Percentiles rank a stretch among this genome's conserved stretches.
These are phyloP conservation scores for Thelonectria discophora DNA, from an alignment of 2,329 filamentous ascomycete species.

Conservation along the genomic window DNA sequence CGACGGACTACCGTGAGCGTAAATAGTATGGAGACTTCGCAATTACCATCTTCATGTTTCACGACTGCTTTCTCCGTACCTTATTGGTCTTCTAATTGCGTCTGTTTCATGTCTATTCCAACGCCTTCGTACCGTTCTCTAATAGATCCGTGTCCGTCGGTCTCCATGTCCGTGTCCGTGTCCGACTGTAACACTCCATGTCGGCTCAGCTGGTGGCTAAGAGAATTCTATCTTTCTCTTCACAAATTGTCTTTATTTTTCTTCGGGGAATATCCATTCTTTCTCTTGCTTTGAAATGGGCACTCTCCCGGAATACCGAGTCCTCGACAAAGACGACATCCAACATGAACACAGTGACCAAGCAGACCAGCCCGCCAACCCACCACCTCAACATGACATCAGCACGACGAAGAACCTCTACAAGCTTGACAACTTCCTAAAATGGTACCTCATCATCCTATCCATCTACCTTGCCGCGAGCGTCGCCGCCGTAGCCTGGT, in stretches of 20 bases:
- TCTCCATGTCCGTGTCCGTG: no score
- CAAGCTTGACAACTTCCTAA: slow-evolving; percentile 31
- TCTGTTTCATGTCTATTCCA: no score
- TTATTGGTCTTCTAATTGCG: no score
- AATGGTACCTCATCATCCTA: slow-evolving; percentile 28
- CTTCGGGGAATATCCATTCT: not conserved
- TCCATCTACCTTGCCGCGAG: slow-evolving; percentile 21
- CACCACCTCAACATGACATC: not conserved
- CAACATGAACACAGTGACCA: slow-evolving; percentile 6
- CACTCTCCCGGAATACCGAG: slow-evolving; percentile 26
- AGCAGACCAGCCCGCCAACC: not conserved
- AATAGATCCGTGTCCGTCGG: no score
- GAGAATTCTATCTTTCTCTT: no score
- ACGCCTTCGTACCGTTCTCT: no score
- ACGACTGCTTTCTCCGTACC: no score
- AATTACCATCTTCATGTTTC: no score
- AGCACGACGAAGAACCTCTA: slow-evolving; percentile 25
- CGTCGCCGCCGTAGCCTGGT: slow-evolving; percentile 25
- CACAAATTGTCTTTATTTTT: not conserved
- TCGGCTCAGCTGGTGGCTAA: no score
- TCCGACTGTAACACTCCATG: no score
- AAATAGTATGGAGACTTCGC: no score
- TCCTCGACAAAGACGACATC: slow-evolving; percentile 32
- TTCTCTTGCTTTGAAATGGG: slow-evolving; percentile 16
- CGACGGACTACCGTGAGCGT: no score